Evolutionary conservation across 139 green algal genomes (phyloP), one percentile per base, ranked within the genome.

Genomic region (Picochlorum sp.): DNA sequence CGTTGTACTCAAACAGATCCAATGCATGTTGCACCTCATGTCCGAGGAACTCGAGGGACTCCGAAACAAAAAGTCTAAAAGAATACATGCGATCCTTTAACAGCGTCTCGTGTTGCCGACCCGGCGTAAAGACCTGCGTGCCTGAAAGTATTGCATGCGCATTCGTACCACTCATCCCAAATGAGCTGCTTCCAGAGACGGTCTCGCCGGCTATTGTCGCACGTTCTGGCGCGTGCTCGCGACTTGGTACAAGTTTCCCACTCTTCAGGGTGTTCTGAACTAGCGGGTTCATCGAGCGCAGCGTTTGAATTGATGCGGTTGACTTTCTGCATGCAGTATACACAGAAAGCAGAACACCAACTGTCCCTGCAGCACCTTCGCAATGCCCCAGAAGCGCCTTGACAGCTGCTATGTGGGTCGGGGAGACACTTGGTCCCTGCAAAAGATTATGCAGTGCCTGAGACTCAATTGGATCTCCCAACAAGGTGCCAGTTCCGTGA

Each of bases 281-380:
- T 13, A 41, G 34, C 1, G 34, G 34, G 8, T 41, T 41, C 34
- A 41, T 41, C 7, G 8, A 9, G 34, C 34, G 34, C 34, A 41
- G 34, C 34, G 34, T 41, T 41, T 41, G 34, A 0, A 14, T 41
- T 2, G 47, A 21, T n/a, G n/a, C 0, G 15, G 16, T 54, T 21
- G 47, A 20, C 15, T 21, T 54, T 21, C 16, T 54, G 16, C 5
- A 20, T 9, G 18, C 6, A 54, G n/a, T 13, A 7, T 20, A 34
- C 4, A 68, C 16, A 1, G 73, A 79, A 31, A 86, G 60, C 45
- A 88, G 68, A 60, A 88, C 24, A 0, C 85, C 85, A 28, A 82
- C 75, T 5, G 86, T 56, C 6, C 76, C 76, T 47, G 76, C 76
- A 28, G 62, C 60, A 21, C 78, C 63, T 54, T 85, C 78, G 2